Base-by-base conservation (phyloP, 441 rosid species). In the Theobroma grandiflorum region DNA sequence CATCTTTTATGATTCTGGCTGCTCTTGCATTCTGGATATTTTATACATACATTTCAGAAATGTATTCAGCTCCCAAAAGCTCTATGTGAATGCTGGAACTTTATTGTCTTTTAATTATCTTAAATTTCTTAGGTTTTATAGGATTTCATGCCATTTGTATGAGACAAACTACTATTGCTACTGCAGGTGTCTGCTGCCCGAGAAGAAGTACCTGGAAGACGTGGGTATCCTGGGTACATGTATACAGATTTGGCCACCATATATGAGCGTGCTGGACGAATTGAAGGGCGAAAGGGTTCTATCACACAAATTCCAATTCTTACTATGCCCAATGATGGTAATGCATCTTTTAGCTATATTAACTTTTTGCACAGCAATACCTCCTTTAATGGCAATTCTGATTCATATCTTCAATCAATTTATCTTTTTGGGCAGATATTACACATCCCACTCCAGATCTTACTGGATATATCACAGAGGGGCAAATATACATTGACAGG, bases 201-300 rank as follows among this genome's bases (percentile, higher is more conserved):
- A 83, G 99, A 97, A 80, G 99, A 97, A 85, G 99, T 97, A 9
- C 99, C 99, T n/a, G 99, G 99, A 85, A 92, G 99, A 83, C 98
- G 99, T 90, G 99, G 99, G 78, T 96, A 97, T 90, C 99, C 99
- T 2, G 99, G 99, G 69, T 97, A 97, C 78, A 97, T 97, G 99
- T 97, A 97, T 72, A 97, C 99, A 55, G 99, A 97, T 95, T 90
- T 97, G 88, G 99, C 99, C 75, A 92, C 97, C 75, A 97, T 97
- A 33, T 97, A 97, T 75, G 99, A 97, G 82, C 97, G 98, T 78
- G 99, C 99, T 63, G 99, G 99, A 74, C 91, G 99, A 74, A 95
- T 97, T 84, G 99, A 97, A 86, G 99, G 99, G 81, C 80, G 99
- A 72, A 97, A 90, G 80, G 99, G 99, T 79, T 97, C 99, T 74